Conservation (phyloP, 495 filamentous ascomycete species). For the Trichocladium uniseriatum region DNA sequence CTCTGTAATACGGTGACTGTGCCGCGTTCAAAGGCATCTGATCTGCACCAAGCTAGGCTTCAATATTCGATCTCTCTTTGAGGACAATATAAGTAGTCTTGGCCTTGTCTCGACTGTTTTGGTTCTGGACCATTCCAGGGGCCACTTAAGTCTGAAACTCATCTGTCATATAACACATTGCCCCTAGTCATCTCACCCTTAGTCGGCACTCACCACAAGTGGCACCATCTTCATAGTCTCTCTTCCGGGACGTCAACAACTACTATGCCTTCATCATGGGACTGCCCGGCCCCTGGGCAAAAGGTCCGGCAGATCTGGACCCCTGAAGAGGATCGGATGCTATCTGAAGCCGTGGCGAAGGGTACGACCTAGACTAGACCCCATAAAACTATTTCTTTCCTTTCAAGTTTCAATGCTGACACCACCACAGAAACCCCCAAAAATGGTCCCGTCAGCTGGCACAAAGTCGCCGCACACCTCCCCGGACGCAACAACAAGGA, state of each 20-base stretch:
- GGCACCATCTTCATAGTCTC: too few species aligned
- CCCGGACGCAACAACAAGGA: conserved; percentile 36
- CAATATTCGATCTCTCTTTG: background rate
- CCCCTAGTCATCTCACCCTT: too few species aligned
- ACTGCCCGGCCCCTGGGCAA: background rate
- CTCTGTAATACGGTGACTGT: background rate
- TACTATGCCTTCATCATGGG: background rate
- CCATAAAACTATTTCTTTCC: background rate
- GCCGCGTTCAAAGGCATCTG: background rate
- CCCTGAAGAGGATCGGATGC: conserved; percentile 18
- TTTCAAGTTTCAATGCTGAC: background rate
- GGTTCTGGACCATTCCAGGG: background rate
- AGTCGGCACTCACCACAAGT: too few species aligned
- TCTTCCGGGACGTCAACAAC: too few species aligned
- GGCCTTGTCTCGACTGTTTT: background rate
- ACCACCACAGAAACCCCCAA: conserved; percentile 15
- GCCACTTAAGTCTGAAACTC: background rate
- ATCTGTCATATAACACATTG: too few species aligned
- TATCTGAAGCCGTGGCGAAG: conserved; percentile 16
- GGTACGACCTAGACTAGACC: conserved; percentile 2
- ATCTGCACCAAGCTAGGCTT: background rate
- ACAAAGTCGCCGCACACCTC: conserved; percentile 29
- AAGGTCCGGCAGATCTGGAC: conserved; percentile 25
- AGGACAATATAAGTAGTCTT: background rate
- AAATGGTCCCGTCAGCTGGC: conserved; percentile 31